Evolutionary conservation across 208 protist genomes (phyloP).

Genomic region (Leishmania amazonensis): DNA sequence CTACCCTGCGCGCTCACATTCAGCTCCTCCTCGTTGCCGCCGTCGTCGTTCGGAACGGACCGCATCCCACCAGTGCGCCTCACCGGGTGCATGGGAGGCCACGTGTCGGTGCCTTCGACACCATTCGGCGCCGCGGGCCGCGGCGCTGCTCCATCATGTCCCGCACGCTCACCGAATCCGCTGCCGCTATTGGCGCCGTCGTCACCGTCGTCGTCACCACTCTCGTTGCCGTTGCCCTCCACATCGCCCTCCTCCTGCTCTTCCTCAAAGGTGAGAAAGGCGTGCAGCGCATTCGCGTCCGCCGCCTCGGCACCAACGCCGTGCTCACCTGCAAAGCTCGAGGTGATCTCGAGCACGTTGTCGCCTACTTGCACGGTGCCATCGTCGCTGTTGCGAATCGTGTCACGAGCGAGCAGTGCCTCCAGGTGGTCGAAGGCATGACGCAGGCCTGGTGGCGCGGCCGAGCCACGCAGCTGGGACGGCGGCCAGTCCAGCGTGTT

Average conservation of each 20-base stretch:
- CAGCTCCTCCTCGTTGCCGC: slow-evolving; percentile 3
- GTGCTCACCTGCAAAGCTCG: background rate
- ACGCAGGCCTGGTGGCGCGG: background rate
- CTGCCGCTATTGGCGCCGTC: background rate
- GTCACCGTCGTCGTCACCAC: background rate
- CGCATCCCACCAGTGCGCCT: background rate
- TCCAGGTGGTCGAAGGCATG: background rate
- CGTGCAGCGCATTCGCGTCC: background rate
- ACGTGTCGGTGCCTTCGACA: background rate
- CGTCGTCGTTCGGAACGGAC: background rate
- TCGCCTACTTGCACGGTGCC: background rate
- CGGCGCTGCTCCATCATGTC: background rate
- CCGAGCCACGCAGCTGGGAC: background rate
- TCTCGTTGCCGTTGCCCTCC: background rate
- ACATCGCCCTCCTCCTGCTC: background rate
- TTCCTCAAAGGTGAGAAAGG: slow-evolving; percentile 3
- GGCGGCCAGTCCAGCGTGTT: background rate
- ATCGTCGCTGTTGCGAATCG: background rate
- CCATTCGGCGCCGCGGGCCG: background rate
- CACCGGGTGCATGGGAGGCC: slow-evolving; percentile 7
- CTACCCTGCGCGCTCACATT: background rate
- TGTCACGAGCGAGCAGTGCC: background rate
- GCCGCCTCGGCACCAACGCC: too few species aligned
- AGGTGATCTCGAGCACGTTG: background rate
- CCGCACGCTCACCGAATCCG: background rate